Conservation (phyloP, 257 asterid species). For the Solanum habrochaites region DNA sequence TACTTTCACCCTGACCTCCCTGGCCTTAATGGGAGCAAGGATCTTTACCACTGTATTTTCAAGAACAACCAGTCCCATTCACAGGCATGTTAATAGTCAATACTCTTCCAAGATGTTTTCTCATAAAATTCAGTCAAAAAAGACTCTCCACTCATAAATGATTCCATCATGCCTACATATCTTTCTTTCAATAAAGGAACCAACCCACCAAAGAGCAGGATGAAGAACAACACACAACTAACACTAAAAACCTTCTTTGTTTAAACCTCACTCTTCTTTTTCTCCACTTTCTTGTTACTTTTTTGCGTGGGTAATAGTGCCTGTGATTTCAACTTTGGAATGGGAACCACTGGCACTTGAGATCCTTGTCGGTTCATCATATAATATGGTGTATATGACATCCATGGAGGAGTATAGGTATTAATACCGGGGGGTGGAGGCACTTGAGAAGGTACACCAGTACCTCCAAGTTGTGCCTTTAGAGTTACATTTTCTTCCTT, state of each 20-base stretch:
- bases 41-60: slow-evolving; percentile 22
- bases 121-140: slow-evolving; percentile 23
- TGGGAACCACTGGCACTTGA: slow-evolving; percentile 48
- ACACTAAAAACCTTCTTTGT: slow-evolving; percentile 82
- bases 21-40: slow-evolving; percentile 11
- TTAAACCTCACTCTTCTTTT: slow-evolving; percentile 60
- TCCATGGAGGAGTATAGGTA: slow-evolving; percentile 68
- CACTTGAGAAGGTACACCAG: slow-evolving; percentile 16
- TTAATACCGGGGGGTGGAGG: slow-evolving; percentile 58
- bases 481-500: slow-evolving; percentile 71
- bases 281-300: slow-evolving; percentile 40
- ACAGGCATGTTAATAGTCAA: slow-evolving; percentile 40
- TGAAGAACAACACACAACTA: slow-evolving; percentile 64
- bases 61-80: slow-evolving; percentile 19
- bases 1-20: background rate
- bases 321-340: slow-evolving; percentile 37
- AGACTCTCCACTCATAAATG: slow-evolving; percentile 31
- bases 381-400: slow-evolving; percentile 68
- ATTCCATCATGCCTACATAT: slow-evolving; percentile 51
- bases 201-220: slow-evolving; percentile 71
- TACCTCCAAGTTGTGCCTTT: slow-evolving; percentile 55
- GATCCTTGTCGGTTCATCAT: slow-evolving; percentile 79
- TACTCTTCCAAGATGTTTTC: slow-evolving; percentile 51
- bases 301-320: slow-evolving; percentile 39
- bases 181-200: slow-evolving; percentile 61